Base-by-base conservation (phyloP, 108 stramenopile genomes). In the Pseudonitzschia multiseries region DNA sequence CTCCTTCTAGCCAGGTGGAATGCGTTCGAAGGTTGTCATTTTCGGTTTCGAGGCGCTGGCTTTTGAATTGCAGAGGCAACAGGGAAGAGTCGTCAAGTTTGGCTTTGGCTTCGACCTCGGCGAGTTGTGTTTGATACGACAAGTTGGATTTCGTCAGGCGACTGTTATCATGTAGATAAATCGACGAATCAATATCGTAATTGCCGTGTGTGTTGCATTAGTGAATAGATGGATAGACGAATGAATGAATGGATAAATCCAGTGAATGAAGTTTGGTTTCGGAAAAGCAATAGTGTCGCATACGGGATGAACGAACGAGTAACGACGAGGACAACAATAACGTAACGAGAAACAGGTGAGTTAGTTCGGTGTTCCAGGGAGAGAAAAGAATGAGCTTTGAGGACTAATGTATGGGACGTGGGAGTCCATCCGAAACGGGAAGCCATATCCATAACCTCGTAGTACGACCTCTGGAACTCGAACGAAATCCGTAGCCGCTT, bases 21-120 rank as follows among this genome's bases (percentile, higher is more conserved):
- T 95, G 90, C 6, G 85, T 60, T 3, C 82, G 75, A 24, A 95
- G 32, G 9, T 82, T 70, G 17, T 88, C 87, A 14, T 93, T 61
- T 82, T 95, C 94, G 33, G 81, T 85, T 48, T 81, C 74, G 13
- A 92, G 71, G 10, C 94, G 84, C 52, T 89, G 79, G 13, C 72
- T 73, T 75, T 95, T 82, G 44, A 86, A 84, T 57, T 80, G 68
- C 2, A 95, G 72, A 2, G 94, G 94, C 24, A 90, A 77, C 17
- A 85, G 79, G 32, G 83, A 73, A 1, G 89, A 87, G 18, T 87
- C 75, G 17, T 77, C 76, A 4, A 89, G 61, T 50, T 89, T 86
- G 32, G 77, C 44, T 57, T 87, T 65, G 20, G 80, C 75, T 64
- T 89, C 81, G 68, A 84, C 73, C 32, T 79, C 71, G 18, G 76